Evolutionary conservation across 768 basidiomycete species (phyloP).

Genomic region (Hygrophorus russula): DNA sequence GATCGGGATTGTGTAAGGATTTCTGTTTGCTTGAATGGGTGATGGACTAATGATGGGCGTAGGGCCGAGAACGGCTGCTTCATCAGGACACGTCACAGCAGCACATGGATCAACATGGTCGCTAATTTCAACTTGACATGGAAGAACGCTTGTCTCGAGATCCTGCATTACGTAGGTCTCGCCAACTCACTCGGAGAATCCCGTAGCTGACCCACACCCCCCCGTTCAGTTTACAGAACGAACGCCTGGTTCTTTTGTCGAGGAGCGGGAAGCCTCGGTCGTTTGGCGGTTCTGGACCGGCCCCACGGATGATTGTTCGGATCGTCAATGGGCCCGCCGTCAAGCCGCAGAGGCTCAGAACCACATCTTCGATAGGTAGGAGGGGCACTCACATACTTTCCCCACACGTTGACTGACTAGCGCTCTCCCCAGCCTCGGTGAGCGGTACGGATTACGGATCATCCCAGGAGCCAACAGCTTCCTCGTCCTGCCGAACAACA

Average conservation of each 20-base stretch:
- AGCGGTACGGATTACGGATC: conserved; percentile 74
- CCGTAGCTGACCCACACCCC: no score
- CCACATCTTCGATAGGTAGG: conserved; percentile 72
- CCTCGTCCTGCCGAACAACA: conserved; percentile 74
- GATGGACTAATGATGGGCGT: background rate
- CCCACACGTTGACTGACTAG: background rate
- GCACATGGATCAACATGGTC: no score
- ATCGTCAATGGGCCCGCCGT: no score
- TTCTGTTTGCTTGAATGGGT: conserved; percentile 3
- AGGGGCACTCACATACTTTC: background rate
- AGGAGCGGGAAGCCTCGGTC: conserved; percentile 73
- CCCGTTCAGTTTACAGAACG: conserved; percentile 89
- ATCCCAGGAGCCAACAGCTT: conserved; percentile 73
- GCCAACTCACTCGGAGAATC: background rate
- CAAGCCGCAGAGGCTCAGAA: no score
- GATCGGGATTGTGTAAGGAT: conserved; percentile 64
- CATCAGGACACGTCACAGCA: conserved; percentile 49
- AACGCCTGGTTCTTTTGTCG: conserved; percentile 77
- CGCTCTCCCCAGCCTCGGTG: conserved; percentile 53
- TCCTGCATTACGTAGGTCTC: conserved; percentile 70
- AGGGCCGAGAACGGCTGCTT: conserved; percentile 87
- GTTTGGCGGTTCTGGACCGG: conserved; percentile 82
- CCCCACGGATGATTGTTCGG: no score
- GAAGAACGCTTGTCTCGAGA: conserved; percentile 75
- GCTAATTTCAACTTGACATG: no score